These are phyloP conservation scores for Blastomyces gilchristii DNA, from an alignment of 2,329 filamentous ascomycete species.

Conservation along the genomic window DNA sequence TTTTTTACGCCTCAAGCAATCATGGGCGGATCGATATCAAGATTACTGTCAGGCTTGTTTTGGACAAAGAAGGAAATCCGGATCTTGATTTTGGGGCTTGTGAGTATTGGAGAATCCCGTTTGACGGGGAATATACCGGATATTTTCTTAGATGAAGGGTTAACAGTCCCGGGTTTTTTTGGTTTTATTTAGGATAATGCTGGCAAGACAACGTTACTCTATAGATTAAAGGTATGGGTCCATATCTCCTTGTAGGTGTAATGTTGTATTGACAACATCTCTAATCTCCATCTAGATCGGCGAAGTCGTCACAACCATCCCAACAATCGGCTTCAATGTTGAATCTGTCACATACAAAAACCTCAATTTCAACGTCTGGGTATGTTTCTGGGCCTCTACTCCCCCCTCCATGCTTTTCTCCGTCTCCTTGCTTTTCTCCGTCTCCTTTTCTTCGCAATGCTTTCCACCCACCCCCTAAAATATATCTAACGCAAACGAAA, in stretches of 20 bases:
- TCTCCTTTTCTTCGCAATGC: not conserved
- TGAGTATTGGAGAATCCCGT: constrained; percentile 39
- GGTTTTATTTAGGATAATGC: constrained; percentile 68
- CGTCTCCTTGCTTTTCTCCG: not conserved
- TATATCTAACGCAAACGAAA: constrained; percentile 3
- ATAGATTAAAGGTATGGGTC: constrained; percentile 74
- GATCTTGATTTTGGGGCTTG: constrained; percentile 87
- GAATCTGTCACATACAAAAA: constrained; percentile 98
- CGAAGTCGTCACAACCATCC: constrained; percentile 97
- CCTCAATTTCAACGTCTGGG: constrained; percentile 98
- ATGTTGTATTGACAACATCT: not conserved
- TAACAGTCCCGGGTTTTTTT: constrained; percentile 4
- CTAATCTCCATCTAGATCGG: constrained; percentile 57
- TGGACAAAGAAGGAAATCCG: constrained; percentile 97
- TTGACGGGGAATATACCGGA: not conserved
- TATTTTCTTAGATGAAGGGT: not conserved
- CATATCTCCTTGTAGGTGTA: not conserved
- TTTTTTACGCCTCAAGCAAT: constrained; percentile 15
- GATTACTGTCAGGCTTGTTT: constrained; percentile 56
- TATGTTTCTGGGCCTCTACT: constrained; percentile 36
- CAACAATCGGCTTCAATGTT: constrained; percentile 98
- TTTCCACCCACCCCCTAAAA: constrained; percentile 1
- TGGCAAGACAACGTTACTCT: constrained; percentile 92
- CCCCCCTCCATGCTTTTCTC: not conserved
- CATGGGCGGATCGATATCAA: constrained; percentile 50